A percentile compares a stretch with the other conserved stretches of the same genome.
Conservation (phyloP, 1,284 basidiomycete genomes). For the Trichosporon sp. region DNA sequence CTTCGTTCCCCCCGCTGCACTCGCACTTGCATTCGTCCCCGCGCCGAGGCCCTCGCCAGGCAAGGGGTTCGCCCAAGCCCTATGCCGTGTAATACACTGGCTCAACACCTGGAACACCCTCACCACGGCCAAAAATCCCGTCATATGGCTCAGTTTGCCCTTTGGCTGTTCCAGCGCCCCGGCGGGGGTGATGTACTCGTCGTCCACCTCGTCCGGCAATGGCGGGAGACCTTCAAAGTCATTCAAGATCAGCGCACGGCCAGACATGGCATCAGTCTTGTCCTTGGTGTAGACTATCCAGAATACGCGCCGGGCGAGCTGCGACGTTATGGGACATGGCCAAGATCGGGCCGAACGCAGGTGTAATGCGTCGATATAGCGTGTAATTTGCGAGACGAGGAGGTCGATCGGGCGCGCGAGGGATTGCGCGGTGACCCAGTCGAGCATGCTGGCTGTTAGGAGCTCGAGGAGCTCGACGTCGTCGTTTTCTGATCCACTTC, state of each 20-base stretch:
- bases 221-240: conserved; percentile 29
- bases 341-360: conserved; percentile 12
- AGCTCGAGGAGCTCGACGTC: conserved; percentile 3
- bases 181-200: conserved; percentile 27
- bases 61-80: conserved; percentile 17
- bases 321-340: conserved; percentile 9
- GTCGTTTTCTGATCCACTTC: too few species aligned
- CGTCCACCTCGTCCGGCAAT: conserved; percentile 28
- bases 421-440: conserved; percentile 23
- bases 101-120: conserved; percentile 27
- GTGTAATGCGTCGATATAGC: conserved; percentile 21
- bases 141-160: conserved; percentile 18
- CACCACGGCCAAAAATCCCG: conserved; percentile 23
- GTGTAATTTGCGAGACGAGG: conserved; percentile 21
- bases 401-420: conserved; percentile 14
- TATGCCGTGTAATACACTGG: conserved; percentile 25
- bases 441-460: conserved; percentile 20
- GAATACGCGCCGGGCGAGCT: conserved; percentile 24
- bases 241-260: conserved; percentile 21
- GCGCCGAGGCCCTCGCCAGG: background rate
- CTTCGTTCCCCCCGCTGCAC: background rate
- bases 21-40: background rate
- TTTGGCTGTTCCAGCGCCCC: conserved; percentile 14
- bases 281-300: conserved; percentile 30
- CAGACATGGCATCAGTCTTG: conserved; percentile 29